These are phyloP conservation scores for Isabelozyma gotoi DNA, from an alignment of 805 yeast species.

Conservation along the genomic window DNA sequence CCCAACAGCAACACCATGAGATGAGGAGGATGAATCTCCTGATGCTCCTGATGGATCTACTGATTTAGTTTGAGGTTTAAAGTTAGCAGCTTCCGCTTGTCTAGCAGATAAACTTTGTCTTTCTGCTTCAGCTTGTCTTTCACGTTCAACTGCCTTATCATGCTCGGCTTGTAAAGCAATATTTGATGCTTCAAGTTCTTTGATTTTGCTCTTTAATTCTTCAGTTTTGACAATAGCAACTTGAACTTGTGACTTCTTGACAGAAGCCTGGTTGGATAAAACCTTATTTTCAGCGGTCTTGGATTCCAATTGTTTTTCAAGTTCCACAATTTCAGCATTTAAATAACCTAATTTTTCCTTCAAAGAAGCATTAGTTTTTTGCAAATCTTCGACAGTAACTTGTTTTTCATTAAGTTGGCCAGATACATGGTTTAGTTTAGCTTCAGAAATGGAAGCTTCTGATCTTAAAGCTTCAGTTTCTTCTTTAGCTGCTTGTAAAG, in stretches of 20 bases:
- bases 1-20: slow-evolving; percentile 13
- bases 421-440: slow-evolving; percentile 70
- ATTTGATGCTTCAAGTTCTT: slow-evolving; percentile 23
- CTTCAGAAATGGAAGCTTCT: slow-evolving; percentile 75
- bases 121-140: slow-evolving; percentile 12
- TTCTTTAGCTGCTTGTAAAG: slow-evolving; percentile 54
- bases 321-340: slow-evolving; percentile 64
- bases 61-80: slow-evolving; percentile 10
- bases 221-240: slow-evolving; percentile 53
- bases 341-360: slow-evolving; percentile 67
- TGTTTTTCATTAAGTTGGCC: slow-evolving; percentile 62
- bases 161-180: slow-evolving; percentile 22
- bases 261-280: slow-evolving; percentile 61
- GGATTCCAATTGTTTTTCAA: slow-evolving; percentile 55
- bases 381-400: slow-evolving; percentile 61
- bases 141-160: slow-evolving; percentile 13
- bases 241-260: slow-evolving; percentile 68
- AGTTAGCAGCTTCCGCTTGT: slow-evolving; percentile 10
- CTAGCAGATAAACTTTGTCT: slow-evolving; percentile 8
- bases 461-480: slow-evolving; percentile 72
- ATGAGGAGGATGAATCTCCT: slow-evolving; percentile 14
- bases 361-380: slow-evolving; percentile 60
- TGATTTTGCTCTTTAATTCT: slow-evolving; percentile 30
- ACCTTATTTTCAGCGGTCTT: slow-evolving; percentile 57
- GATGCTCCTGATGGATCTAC: not conserved